phyloP scores from a whole-genome alignment of 371 early-diverging fungal genomes.

The Vittaforma corneae region DNA sequence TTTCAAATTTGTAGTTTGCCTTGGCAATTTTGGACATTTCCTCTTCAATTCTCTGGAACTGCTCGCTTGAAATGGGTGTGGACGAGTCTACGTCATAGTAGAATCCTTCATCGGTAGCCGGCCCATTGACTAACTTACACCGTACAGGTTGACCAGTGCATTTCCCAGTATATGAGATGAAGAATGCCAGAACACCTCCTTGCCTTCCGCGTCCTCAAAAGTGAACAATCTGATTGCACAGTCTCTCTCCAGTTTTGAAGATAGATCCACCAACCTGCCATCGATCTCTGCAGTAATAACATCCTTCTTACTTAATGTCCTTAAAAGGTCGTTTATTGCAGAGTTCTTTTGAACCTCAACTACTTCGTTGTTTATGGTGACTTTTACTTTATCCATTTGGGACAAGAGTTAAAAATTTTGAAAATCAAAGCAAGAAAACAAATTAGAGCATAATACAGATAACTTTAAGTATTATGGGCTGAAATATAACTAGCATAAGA shows the following conservation, averaged over 20 bases:
- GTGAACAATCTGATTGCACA: slow-evolving; percentile 76
- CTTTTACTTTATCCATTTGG: background rate
- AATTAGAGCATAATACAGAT: background rate
- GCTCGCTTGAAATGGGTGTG: slow-evolving; percentile 66
- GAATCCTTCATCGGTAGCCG: slow-evolving; percentile 93
- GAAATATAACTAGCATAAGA: background rate
- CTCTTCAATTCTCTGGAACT: slow-evolving; percentile 72
- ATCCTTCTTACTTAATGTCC: slow-evolving; percentile 37
- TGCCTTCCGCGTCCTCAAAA: slow-evolving; percentile 75
- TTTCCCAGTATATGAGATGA: slow-evolving; percentile 96
- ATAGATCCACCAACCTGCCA: slow-evolving; percentile 79
- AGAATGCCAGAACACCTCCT: slow-evolving; percentile 97
- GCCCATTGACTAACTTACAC: slow-evolving; percentile 90
- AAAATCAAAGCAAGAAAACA: too few species aligned
- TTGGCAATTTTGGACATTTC: slow-evolving; percentile 72
- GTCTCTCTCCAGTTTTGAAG: slow-evolving; percentile 70
- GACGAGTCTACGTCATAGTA: slow-evolving; percentile 82
- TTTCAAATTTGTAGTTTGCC: slow-evolving; percentile 86
- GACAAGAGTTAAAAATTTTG: too few species aligned
- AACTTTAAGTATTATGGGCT: background rate
- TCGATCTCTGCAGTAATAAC: slow-evolving; percentile 61
- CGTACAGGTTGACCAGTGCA: slow-evolving; percentile 62
- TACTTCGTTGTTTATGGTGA: background rate
- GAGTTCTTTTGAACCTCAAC: background rate
- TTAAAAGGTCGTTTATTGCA: background rate